Evolutionary conservation across 352 stramenopile species (phyloP).

Genomic region (Phytophthora crassamura): DNA sequence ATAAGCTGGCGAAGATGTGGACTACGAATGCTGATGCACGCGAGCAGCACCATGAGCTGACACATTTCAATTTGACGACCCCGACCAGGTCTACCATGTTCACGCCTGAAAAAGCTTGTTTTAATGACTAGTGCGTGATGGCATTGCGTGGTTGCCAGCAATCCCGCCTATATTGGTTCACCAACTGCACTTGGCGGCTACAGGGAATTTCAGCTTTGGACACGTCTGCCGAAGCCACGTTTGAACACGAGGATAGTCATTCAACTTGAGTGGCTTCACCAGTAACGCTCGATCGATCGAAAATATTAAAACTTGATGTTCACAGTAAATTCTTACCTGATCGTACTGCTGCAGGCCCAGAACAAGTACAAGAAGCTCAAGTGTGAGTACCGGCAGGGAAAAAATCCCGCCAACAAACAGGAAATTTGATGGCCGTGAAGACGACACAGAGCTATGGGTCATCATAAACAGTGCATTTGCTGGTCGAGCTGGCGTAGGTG

Average conservation of each 20-base stretch:
- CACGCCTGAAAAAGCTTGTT: neutral
- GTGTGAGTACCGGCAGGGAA: slow-evolving; percentile 14
- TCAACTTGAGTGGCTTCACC: too few relatives aligned
- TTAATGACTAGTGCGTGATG: neutral
- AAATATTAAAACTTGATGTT: too few relatives aligned
- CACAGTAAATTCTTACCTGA: neutral
- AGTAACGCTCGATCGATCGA: too few relatives aligned
- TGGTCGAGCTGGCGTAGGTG: slow-evolving; percentile 1
- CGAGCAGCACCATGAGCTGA: neutral
- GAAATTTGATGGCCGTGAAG: slow-evolving; percentile 6
- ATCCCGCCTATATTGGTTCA: neutral
- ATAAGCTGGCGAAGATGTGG: slow-evolving; percentile 1
- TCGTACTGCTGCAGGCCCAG: neutral
- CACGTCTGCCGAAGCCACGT: too few relatives aligned
- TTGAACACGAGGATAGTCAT: too few relatives aligned
- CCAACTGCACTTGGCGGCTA: neutral
- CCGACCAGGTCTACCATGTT: neutral
- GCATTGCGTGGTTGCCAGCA: neutral
- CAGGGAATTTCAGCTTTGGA: neutral
- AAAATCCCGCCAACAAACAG: neutral
- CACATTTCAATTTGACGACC: neutral
- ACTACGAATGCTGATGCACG: too few relatives aligned
- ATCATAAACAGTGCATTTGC: slow-evolving; percentile 18
- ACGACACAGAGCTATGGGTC: slow-evolving; percentile 6
- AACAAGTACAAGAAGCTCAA: slow-evolving; percentile 29